Conservation (phyloP, 768 basidiomycete species). For the Cyclocybe cylindracea region DNA sequence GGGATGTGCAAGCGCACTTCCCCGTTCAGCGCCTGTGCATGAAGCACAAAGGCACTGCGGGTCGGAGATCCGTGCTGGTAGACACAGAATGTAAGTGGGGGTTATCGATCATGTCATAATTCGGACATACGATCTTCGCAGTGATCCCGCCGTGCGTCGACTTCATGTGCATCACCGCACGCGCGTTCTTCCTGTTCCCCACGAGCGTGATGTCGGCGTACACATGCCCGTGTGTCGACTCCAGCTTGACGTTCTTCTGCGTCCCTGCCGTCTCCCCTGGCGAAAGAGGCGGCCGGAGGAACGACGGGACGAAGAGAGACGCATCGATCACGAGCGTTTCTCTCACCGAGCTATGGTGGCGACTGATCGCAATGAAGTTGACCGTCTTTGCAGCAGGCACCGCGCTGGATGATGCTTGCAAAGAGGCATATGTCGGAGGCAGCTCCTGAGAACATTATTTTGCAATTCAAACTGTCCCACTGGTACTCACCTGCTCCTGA, state of each 20-base stretch:
- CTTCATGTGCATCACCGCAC: conserved; percentile 25
- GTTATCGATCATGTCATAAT: background rate
- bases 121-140: conserved; percentile 28
- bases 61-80: conserved; percentile 17
- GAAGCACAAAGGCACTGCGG: conserved; percentile 26
- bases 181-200: conserved; percentile 14
- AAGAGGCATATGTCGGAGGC: conserved; percentile 32
- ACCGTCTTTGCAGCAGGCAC: conserved; percentile 17
- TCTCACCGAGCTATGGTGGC: conserved; percentile 25
- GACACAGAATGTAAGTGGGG: background rate
- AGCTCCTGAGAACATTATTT: conserved; percentile 23
- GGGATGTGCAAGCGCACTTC: conserved; percentile 36
- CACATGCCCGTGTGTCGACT: conserved; percentile 29
- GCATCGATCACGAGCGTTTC: conserved; percentile 31
- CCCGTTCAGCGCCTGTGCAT: conserved; percentile 28
- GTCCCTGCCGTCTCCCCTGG: conserved; percentile 25
- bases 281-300: conserved; percentile 24
- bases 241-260: conserved; percentile 29
- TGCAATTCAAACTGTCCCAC: background rate
- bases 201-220: conserved; percentile 23
- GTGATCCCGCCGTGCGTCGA: conserved; percentile 29
- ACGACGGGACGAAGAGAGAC: conserved; percentile 24
- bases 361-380: conserved; percentile 28
- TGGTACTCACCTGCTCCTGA: conserved; percentile 20
- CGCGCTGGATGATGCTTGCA: conserved; percentile 15